Conservation (phyloP, 2,329 filamentous ascomycete species). For the Xylariaceae sp. region DNA sequence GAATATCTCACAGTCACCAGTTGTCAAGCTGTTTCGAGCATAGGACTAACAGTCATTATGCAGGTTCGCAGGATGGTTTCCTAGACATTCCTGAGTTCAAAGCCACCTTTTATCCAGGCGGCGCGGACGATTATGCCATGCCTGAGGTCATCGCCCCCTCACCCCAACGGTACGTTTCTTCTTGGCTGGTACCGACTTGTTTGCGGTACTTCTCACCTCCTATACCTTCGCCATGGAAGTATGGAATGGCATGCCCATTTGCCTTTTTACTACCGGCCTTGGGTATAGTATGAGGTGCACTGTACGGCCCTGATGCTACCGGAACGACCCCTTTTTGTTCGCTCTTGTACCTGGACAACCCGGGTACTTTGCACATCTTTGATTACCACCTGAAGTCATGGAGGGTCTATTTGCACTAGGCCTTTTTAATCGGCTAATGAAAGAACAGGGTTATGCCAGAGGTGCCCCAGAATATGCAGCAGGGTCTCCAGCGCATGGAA, state of each 20-base stretch:
- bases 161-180: conserved; percentile 49
- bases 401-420: background rate
- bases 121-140: conserved; percentile 56
- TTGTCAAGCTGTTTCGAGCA: conserved; percentile 17
- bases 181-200: background rate
- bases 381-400: background rate
- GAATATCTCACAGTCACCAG: background rate
- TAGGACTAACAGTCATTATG: conserved; percentile 30
- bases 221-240: background rate
- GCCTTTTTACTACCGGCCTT: background rate
- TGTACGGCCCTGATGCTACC: background rate
- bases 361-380: background rate
- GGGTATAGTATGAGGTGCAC: background rate
- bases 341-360: background rate
- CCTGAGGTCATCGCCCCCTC: conserved; percentile 54
- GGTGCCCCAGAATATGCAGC: conserved; percentile 94
- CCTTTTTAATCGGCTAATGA: conserved; percentile 17
- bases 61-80: conserved; percentile 32
- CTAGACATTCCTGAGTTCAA: conserved; percentile 44
- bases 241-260: too few species aligned
- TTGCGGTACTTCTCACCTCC: background rate
- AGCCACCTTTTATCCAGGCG: conserved; percentile 55
- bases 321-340: conserved; percentile 5
- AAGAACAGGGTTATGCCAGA: conserved; percentile 77
- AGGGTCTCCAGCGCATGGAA: conserved; percentile 87